Conservation (phyloP, 441 rosid genomes). For the Gossypium aridum region DNA sequence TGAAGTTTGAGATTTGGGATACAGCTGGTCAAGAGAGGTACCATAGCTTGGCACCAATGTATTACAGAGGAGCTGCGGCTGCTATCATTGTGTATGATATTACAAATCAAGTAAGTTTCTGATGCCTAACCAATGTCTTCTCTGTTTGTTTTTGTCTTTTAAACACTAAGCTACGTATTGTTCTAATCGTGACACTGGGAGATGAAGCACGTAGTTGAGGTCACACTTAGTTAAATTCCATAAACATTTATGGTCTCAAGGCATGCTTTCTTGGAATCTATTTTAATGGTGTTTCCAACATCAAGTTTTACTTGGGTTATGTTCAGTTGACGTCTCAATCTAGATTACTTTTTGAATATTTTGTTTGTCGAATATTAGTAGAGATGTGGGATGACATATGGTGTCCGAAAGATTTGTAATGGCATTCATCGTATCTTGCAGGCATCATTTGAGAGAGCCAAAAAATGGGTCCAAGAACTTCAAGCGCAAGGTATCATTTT, state of each 20-base stretch:
- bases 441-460: constrained; percentile 94
- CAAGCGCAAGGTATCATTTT: constrained; percentile 72
- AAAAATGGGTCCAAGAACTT: constrained; percentile 97
- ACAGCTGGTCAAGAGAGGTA: constrained; percentile 98
- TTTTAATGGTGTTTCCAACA: not conserved
- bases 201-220: not conserved
- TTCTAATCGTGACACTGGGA: not conserved
- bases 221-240: not conserved
- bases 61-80: constrained; percentile 95
- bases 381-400: not conserved
- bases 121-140: not conserved
- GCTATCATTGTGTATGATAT: constrained; percentile 87
- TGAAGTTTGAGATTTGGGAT: constrained; percentile 98
- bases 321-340: not conserved
- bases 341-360: not conserved
- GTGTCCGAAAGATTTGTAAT: not conserved
- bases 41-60: constrained; percentile 98
- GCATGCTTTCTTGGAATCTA: not conserved
- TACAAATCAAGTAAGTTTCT: constrained; percentile 60
- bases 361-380: not conserved
- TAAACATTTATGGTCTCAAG: not conserved
- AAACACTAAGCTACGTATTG: not conserved
- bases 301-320: not conserved
- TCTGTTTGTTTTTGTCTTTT: not conserved
- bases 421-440: constrained; percentile 17